These are phyloP conservation scores for Hymenoscyphus infarciens DNA, from an alignment of 2,329 filamentous ascomycete species.

Conservation along the genomic window DNA sequence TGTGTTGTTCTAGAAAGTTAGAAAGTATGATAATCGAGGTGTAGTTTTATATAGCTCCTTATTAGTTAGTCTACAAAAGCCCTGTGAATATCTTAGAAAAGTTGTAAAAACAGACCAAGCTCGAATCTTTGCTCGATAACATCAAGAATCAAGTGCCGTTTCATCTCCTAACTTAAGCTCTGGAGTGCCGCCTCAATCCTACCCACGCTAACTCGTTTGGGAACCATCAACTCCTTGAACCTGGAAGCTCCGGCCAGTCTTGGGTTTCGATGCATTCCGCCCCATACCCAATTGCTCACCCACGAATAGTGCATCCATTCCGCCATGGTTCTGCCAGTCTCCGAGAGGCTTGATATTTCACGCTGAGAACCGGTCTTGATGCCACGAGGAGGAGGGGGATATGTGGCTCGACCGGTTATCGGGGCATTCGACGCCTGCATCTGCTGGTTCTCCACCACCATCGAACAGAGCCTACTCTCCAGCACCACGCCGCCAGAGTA, in stretches of 20 bases:
- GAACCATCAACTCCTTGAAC: conserved; percentile 1
- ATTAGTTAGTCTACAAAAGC: no score
- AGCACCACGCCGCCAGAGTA: conserved; percentile 62
- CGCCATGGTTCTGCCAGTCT: conserved; percentile 4
- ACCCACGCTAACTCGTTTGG: not conserved
- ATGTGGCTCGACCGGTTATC: conserved; percentile 94
- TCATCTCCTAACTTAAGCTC: not conserved
- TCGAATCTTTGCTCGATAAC: not conserved
- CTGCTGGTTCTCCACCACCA: conserved; percentile 54
- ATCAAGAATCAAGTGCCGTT: not conserved
- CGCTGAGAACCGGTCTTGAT: conserved; percentile 6
- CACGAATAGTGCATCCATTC: not conserved
- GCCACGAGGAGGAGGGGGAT: conserved; percentile 14
- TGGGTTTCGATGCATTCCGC: not conserved
- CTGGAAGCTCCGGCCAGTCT: not conserved
- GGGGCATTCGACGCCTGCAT: conserved; percentile 54
- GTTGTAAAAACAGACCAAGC: no score
- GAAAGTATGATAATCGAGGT: no score
- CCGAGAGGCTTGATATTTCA: conserved; percentile 1
- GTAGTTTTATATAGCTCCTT: no score
- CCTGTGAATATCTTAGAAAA: no score
- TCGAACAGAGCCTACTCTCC: conserved; percentile 70
- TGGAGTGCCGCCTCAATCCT: not conserved
- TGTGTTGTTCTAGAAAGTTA: no score
- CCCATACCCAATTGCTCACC: not conserved